Base-by-base conservation (phyloP, 306 rosid genomes). In the Cucurbita ficifolia region DNA sequence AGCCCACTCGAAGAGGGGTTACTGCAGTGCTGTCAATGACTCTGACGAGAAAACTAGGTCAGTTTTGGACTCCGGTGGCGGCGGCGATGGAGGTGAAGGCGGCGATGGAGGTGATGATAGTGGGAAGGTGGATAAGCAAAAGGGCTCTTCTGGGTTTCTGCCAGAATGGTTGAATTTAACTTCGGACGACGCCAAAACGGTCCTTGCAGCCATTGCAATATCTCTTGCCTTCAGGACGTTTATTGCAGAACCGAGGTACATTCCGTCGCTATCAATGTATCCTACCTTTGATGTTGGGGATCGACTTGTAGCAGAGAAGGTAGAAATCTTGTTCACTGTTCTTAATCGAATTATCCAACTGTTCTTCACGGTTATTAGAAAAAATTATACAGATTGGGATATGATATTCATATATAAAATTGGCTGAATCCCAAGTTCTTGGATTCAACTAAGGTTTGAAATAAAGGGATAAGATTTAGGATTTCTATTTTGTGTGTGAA, bases 241-340 rank as follows among this genome's bases (percentile, higher is more conserved):
- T 72, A 82, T 94, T 74, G 99, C 99, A 35, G 99, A 94, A 88
- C 99, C 99, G 65, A 87, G 99, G 87, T 94, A 70, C 82, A 94
- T 94, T 88, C 99, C 99, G 76, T 94, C 99, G 36, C 75, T 94
- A 90, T 94, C 99, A 29, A 94, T 94, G 99, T 94, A 89, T 83
- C 99, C 99, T 76, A 94, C 99, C 3, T 91, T 91, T 85, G 96
- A 94, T 88, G 97, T 94, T 78, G 99, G 99, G 76, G 99, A 94
- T 79, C 89, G 97, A 84, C 76, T 94, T 81, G 88, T 94, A 48
- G 99, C 97, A 35, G 99, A 94, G 77, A 91, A 91, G 96, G 99
- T 91, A 80, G n/a, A 42, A 42, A 9, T 57, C 51, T 61, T 29
- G 39, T 75, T 68, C 21, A 49, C 56, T 6, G 49, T 38, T 65